Conservation (phyloP, 2,329 filamentous ascomycete species). For the Colletotrichum phormii region DNA sequence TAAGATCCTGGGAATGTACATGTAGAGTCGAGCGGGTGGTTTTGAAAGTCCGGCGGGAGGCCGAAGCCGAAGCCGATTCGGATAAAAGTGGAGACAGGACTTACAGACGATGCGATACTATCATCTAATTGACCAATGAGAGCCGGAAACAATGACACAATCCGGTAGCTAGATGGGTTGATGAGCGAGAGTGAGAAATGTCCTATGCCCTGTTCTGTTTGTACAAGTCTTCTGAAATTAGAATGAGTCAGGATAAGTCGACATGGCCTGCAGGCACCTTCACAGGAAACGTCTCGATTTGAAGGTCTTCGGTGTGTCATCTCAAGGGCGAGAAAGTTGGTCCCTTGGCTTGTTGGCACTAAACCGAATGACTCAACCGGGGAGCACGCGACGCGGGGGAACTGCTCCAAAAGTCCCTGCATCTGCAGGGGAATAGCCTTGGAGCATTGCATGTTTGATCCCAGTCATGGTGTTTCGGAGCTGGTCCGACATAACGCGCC, state of each 20-base stretch:
- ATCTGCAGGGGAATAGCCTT: slow-evolving; percentile 2
- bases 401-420: slow-evolving; percentile 8
- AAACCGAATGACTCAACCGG: slow-evolving; percentile 24
- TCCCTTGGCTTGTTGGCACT: neutral
- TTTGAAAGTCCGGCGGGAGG: neutral
- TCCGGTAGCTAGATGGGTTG: neutral
- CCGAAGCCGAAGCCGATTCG: neutral
- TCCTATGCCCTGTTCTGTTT: too few relatives aligned
- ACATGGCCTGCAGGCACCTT: neutral
- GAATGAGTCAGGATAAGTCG: neutral
- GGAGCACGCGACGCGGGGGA: slow-evolving; percentile 7
- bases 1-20: neutral
- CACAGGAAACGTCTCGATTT: neutral
- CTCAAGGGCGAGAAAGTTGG: neutral
- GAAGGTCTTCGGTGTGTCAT: neutral
- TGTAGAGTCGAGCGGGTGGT: neutral
- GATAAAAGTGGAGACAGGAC: neutral
- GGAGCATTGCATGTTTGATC: neutral
- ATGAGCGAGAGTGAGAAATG: neutral
- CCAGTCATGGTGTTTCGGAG: neutral
- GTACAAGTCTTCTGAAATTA: too few relatives aligned
- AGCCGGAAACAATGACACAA: neutral
- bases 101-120: neutral
- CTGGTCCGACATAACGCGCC: neutral
- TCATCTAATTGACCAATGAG: slow-evolving; percentile 2